A percentile compares a stretch with the other conserved stretches of the same genome.
These are phyloP conservation scores for Salvia rosmarinus DNA, from an alignment of 257 asterid species.

Conservation along the genomic window DNA sequence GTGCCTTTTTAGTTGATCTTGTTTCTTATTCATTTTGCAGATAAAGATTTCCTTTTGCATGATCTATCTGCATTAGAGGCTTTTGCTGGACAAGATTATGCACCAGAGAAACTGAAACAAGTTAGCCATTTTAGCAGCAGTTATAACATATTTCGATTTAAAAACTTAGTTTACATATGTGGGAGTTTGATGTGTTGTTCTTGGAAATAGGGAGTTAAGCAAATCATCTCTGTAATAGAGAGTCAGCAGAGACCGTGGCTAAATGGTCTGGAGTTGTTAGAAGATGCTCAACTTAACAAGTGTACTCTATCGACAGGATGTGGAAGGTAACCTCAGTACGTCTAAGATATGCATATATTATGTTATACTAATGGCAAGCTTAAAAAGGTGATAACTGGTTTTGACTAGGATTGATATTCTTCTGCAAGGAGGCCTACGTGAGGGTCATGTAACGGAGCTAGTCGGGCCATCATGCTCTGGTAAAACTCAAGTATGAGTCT, in stretches of 20 bases:
- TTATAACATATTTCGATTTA: neutral
- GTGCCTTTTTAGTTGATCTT: neutral
- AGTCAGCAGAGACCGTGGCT: conserved; percentile 57
- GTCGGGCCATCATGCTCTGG: conserved; percentile 92
- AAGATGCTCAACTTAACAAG: conserved; percentile 58
- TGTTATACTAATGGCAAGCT: conserved; percentile 12
- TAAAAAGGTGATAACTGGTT: conserved; percentile 21
- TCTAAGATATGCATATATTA: conserved; percentile 7
- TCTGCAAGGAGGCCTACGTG: conserved; percentile 72
- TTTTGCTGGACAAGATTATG: conserved; percentile 48
- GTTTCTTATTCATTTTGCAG: conserved; percentile 41
- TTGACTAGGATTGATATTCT: conserved; percentile 68
- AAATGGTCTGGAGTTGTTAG: conserved; percentile 71
- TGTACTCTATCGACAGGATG: conserved; percentile 63
- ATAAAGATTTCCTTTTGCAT: conserved; percentile 73
- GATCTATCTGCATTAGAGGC: conserved; percentile 59
- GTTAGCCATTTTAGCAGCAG: conserved; percentile 38
- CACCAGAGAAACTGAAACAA: conserved; percentile 61
- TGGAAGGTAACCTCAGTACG: conserved; percentile 49
- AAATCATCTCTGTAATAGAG: conserved; percentile 60
- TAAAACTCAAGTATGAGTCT: conserved; percentile 78
- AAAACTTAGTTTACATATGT: neutral
- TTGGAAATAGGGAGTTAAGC: conserved; percentile 61
- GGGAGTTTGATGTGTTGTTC: conserved; percentile 8
- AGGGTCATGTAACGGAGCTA: conserved; percentile 77